Conservation (phyloP, 305 asterid genomes). For the Plantago coronopus region DNA sequence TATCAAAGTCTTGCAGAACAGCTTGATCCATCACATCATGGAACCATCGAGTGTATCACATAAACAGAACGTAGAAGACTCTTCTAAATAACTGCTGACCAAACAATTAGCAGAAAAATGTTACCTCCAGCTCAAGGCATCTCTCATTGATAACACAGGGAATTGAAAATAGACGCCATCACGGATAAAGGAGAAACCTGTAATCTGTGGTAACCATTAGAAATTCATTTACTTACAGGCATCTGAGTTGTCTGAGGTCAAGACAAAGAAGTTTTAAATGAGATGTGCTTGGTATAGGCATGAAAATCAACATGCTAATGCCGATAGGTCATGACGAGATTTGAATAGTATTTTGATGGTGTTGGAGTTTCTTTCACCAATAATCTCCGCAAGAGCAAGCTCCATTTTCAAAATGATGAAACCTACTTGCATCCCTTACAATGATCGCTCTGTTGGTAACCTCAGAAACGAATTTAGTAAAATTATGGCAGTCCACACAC, state of each 20-base stretch:
- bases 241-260: neutral
- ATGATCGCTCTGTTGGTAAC: slow-evolving; percentile 52
- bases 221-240: neutral
- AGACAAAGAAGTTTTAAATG: neutral
- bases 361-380: slow-evolving; percentile 39
- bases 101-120: too few species aligned
- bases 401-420: slow-evolving; percentile 72
- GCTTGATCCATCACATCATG: neutral
- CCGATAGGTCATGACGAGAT: neutral
- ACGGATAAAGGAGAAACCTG: neutral
- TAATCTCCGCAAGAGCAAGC: slow-evolving; percentile 75
- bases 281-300: neutral
- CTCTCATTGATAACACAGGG: neutral
- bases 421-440: slow-evolving; percentile 84
- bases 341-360: neutral
- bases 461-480: slow-evolving; percentile 62
- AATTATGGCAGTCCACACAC: slow-evolving; percentile 78
- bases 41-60: neutral
- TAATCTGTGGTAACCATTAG: neutral
- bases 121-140: too few species aligned
- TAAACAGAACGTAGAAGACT: neutral
- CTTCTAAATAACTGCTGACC: too few species aligned
- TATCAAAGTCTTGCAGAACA: neutral
- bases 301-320: neutral
- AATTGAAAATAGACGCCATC: neutral